phyloP scores from a whole-genome alignment of 2,329 filamentous ascomycete genomes.

The Sporothrix pallida region DNA sequence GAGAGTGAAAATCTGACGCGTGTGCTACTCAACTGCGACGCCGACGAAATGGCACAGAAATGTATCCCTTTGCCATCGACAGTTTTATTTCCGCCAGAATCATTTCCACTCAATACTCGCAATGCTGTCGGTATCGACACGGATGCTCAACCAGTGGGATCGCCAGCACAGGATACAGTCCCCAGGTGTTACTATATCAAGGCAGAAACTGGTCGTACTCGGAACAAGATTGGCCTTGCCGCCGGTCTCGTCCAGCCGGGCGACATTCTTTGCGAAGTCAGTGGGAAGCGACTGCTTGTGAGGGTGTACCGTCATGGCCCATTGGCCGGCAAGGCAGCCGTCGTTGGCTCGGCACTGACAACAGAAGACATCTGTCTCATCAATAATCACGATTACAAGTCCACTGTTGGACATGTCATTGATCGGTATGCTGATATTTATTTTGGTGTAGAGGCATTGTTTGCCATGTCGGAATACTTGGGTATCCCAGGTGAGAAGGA shows the following conservation, averaged over 20 bases:
- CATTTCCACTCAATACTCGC: neutral
- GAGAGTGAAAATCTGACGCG: neutral
- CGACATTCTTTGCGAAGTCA: neutral
- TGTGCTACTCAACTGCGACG: too few species aligned
- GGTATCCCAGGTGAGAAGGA: too few species aligned
- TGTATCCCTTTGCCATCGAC: neutral
- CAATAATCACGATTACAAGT: neutral
- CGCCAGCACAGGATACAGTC: too few species aligned
- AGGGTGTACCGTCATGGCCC: neutral
- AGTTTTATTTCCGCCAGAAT: neutral
- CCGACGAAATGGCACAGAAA: neutral
- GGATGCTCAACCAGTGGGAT: too few species aligned
- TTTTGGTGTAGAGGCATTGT: neutral
- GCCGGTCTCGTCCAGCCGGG: neutral
- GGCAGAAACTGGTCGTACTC: neutral
- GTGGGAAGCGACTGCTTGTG: neutral
- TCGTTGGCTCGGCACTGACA: neutral
- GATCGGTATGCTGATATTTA: conserved; percentile 10
- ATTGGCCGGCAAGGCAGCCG: neutral
- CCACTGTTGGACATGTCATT: neutral
- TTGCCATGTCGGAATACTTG: neutral
- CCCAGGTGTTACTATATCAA: neutral
- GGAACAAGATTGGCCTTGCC: neutral
- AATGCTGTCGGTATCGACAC: neutral
- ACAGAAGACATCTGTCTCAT: neutral